A percentile compares a stretch with the other conserved stretches of the same genome.
Evolutionary conservation across 805 yeast species (phyloP).

Genomic region (Lachancea quebecensis): DNA sequence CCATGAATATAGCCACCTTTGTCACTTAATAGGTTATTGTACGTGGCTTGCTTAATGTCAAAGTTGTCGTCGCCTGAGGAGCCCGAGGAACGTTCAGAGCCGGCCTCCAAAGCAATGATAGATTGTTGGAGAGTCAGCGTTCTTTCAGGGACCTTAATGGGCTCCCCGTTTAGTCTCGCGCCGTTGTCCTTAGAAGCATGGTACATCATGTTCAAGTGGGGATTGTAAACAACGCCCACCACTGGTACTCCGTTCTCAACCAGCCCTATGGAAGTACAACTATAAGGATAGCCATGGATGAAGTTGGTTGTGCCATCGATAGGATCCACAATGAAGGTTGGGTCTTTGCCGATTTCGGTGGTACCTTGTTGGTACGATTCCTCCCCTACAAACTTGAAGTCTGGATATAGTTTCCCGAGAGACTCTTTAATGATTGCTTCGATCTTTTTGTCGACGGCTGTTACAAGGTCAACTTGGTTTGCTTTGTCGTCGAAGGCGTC

Average conservation of each 20-base stretch:
- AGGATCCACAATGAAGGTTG: constrained; percentile 61
- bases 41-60: constrained; percentile 43
- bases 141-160: constrained; percentile 29
- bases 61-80: constrained; percentile 39
- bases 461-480: constrained; percentile 56
- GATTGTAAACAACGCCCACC: constrained; percentile 64
- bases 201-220: constrained; percentile 46
- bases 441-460: constrained; percentile 52
- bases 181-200: constrained; percentile 52
- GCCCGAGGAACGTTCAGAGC: constrained; percentile 52
- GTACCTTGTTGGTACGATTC: constrained; percentile 48
- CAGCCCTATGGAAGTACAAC: constrained; percentile 56
- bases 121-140: constrained; percentile 44
- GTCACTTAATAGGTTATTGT: constrained; percentile 38
- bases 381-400: constrained; percentile 52
- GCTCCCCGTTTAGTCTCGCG: constrained; percentile 42
- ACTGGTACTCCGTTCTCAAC: constrained; percentile 41
- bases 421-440: constrained; percentile 34
- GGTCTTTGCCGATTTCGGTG: constrained; percentile 41
- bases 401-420: constrained; percentile 37
- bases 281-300: constrained; percentile 54
- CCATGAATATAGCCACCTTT: constrained; percentile 57
- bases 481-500: constrained; percentile 48
- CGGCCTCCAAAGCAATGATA: constrained; percentile 54
- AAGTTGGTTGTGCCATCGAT: constrained; percentile 63